Percentiles rank a stretch among this genome's conserved stretches.
These are phyloP conservation scores for Blumeriella jaapii DNA, from an alignment of 2,329 filamentous ascomycete genomes.

Conservation along the genomic window DNA sequence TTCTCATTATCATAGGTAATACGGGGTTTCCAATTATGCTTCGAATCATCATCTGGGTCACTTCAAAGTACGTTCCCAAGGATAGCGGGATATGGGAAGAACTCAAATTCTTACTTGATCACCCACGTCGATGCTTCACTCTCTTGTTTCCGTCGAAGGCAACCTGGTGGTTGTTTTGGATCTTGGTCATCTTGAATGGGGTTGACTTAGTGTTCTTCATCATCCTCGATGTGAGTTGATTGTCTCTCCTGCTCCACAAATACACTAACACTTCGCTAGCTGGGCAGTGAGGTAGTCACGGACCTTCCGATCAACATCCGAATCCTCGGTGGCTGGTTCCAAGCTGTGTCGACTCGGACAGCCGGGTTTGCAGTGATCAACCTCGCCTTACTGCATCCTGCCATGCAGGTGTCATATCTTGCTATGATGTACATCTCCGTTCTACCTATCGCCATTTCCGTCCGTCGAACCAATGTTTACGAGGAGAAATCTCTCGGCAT, in stretches of 20 bases:
- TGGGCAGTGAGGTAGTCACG: constrained; percentile 60
- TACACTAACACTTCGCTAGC: constrained; percentile 32
- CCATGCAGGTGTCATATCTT: constrained; percentile 85
- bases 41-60: constrained; percentile 80
- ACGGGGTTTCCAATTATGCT: constrained; percentile 94
- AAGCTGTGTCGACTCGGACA: constrained; percentile 79
- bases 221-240: constrained; percentile 64
- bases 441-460: constrained; percentile 90
- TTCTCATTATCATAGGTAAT: constrained; percentile 88
- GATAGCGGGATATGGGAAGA: constrained; percentile 76
- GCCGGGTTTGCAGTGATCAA: constrained; percentile 81
- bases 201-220: constrained; percentile 86
- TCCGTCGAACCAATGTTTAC: constrained; percentile 91
- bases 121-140: constrained; percentile 92
- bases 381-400: constrained; percentile 69
- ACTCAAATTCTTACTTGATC: constrained; percentile 79
- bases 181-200: constrained; percentile 70
- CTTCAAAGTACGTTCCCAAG: constrained; percentile 53
- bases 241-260: not conserved
- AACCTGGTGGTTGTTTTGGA: constrained; percentile 92
- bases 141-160: constrained; percentile 80
- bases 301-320: constrained; percentile 60
- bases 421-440: constrained; percentile 99
- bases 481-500: constrained; percentile 80
- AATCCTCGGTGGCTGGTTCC: constrained; percentile 79